Conservation (phyloP, 768 basidiomycete genomes). For the Amyloporia xantha region DNA sequence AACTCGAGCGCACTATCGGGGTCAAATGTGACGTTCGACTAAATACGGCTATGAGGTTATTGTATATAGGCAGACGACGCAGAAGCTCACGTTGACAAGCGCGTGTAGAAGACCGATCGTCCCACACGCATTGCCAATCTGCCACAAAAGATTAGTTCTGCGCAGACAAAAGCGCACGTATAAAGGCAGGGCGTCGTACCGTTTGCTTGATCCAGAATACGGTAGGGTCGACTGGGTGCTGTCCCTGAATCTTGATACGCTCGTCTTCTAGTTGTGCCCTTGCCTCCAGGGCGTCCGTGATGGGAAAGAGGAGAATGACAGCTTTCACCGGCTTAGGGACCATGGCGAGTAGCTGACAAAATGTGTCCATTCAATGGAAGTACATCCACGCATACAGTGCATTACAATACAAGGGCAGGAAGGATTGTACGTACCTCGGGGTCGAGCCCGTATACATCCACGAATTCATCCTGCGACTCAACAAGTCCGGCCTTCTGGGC, state of each 20-base stretch:
- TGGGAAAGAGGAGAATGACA: slow-evolving; percentile 81
- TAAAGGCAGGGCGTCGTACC: slow-evolving; percentile 31
- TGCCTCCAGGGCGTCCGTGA: slow-evolving; percentile 41
- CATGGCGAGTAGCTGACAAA: slow-evolving; percentile 53
- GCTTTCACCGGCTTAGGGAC: slow-evolving; percentile 76
- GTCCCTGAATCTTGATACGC: slow-evolving; percentile 39
- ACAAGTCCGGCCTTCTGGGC: slow-evolving; percentile 61
- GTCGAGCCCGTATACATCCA: slow-evolving; percentile 72
- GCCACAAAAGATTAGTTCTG: neutral
- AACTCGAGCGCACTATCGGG: slow-evolving; percentile 55
- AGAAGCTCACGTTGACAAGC: slow-evolving; percentile 60
- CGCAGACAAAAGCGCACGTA: neutral
- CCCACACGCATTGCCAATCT: slow-evolving; percentile 29
- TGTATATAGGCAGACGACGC: neutral
- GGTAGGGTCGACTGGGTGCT: slow-evolving; percentile 48
- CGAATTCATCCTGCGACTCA: slow-evolving; percentile 43
- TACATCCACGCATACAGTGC: neutral
- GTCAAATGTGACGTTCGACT: slow-evolving; percentile 52
- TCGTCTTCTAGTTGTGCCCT: slow-evolving; percentile 56
- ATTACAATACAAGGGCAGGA: neutral
- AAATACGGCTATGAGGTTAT: neutral
- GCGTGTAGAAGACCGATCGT: slow-evolving; percentile 30
- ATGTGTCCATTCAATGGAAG: neutral
- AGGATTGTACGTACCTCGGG: slow-evolving; percentile 40
- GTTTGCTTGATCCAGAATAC: slow-evolving; percentile 91